Base-by-base conservation (phyloP, 2,329 filamentous ascomycete species). In the Bimuria novae-zelandiae region DNA sequence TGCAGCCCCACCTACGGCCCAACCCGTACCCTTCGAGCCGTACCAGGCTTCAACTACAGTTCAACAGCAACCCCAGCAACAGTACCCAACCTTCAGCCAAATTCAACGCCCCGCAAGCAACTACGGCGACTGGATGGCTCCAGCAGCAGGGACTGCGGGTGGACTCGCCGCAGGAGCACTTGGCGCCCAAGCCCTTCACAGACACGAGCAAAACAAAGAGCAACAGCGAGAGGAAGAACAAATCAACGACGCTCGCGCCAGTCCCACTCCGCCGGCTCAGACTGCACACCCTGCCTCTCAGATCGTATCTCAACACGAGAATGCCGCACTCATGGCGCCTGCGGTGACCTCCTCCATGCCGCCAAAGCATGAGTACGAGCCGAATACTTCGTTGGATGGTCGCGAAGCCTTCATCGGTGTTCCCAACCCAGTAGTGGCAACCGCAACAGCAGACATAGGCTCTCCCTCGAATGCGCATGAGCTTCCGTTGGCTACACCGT, bases 71-170 rank as follows among this genome's bases (percentile, higher is more conserved):
- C 49, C 56, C 25, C 45, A 56, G 25, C 44, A 57, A 3, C 52
- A 57, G 10, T 62, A 60, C 29, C 43, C 30, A 11, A 17, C 43
- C n/a, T 36, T 36, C 30, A 16, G 14, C 17, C 30, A 23, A 17
- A 52, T 49, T 10, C 59, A 67, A 54, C 62, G 68, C 7, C 72
- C 71, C 43, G 71, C 74, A 54, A 80, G 75, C 56, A 70, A 76
- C 46, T 80, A 82, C 51, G 79, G 79, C 14, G 75, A 80, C 25
- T 85, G 82, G 82, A 79, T 84, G 73, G 78, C 75, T 19, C 79
- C 80, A 29, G 75, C 74, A n/a, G 77, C 76, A 17, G 78, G 73
- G 30, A 75, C 74, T 14, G 77, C 76, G 16, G 78, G 73, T 8
- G 76, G 76, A 29, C 74, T 63, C 27, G 69, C 69, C 11, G 72